Conservation (phyloP, 192 early-diverging fungal species). For the Chytriomyces sp. region DNA sequence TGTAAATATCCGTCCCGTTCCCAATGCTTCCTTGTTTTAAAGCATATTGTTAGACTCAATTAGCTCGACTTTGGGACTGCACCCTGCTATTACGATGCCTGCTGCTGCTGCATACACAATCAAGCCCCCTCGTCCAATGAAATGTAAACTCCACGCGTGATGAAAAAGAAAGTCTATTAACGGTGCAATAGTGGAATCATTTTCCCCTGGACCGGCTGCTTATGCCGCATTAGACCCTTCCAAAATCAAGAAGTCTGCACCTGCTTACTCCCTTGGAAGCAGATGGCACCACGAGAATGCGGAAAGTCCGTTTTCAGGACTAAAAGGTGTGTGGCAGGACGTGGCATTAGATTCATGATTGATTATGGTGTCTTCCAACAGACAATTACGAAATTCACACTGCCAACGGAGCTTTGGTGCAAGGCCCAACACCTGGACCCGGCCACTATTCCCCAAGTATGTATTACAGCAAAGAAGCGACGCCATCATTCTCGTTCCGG, state of each 20-base stretch:
- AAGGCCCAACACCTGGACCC: conserved; percentile 52
- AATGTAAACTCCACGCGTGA: conserved; percentile 31
- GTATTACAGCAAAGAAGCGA: conserved; percentile 43
- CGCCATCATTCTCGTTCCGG: conserved; percentile 56
- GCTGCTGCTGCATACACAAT: conserved; percentile 58
- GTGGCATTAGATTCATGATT: neutral
- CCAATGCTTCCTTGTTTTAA: conserved; percentile 4
- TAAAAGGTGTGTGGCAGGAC: conserved; percentile 13
- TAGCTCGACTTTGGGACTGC: conserved; percentile 52
- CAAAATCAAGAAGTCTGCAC: conserved; percentile 55
- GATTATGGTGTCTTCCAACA: neutral
- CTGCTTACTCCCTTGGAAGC: conserved; percentile 57
- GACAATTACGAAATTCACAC: conserved; percentile 43
- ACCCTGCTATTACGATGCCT: conserved; percentile 53
- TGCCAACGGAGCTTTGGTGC: conserved; percentile 33
- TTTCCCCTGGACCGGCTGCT: conserved; percentile 60
- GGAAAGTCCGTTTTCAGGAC: conserved; percentile 42
- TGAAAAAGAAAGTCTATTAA: neutral
- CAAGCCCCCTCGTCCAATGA: conserved; percentile 55
- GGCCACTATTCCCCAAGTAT: conserved; percentile 57
- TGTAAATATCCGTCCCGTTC: conserved; percentile 32
- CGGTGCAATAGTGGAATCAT: conserved; percentile 45
- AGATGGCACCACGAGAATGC: conserved; percentile 44
- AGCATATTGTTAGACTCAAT: conserved; percentile 33
- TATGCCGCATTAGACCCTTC: conserved; percentile 51